A percentile compares a stretch with the other conserved stretches of the same genome.
Conservation (phyloP, 75 land plant species). For the Isoetes taiwanensis region DNA sequence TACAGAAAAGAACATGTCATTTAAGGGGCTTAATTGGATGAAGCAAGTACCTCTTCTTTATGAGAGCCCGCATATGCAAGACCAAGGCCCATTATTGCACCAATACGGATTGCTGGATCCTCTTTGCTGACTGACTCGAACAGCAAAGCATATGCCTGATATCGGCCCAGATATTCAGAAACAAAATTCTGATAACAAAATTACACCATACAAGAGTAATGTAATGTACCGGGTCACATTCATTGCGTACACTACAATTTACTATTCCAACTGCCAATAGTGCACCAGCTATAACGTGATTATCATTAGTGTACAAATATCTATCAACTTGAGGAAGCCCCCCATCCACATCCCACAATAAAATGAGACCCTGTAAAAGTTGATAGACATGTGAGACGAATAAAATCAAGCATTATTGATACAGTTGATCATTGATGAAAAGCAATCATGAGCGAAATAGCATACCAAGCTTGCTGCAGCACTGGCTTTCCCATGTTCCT, state of each 20-base stretch:
- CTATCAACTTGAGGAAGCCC: slow-evolving; percentile 91
- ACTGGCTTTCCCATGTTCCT: slow-evolving; percentile 95
- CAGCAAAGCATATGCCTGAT: slow-evolving; percentile 56
- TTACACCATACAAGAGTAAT: background rate
- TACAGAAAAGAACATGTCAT: background rate
- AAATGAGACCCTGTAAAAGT: slow-evolving; percentile 64
- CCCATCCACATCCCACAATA: slow-evolving; percentile 87
- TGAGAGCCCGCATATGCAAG: slow-evolving; percentile 71
- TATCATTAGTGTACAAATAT: slow-evolving; percentile 77
- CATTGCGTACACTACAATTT: slow-evolving; percentile 75
- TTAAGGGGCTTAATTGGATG: background rate
- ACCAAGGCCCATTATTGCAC: slow-evolving; percentile 80
- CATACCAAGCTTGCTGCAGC: slow-evolving; percentile 95
- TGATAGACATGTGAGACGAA: background rate
- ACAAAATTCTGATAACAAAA: background rate
- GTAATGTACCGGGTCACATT: slow-evolving; percentile 81
- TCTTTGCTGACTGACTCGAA: slow-evolving; percentile 45
- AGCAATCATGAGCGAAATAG: background rate
- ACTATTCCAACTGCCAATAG: slow-evolving; percentile 89
- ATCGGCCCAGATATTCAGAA: background rate
- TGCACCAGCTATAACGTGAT: slow-evolving; percentile 82
- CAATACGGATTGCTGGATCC: slow-evolving; percentile 60
- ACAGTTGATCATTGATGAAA: background rate
- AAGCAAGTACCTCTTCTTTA: slow-evolving; percentile 45
- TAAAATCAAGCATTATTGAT: background rate